Evolutionary conservation across 75 land plant species (phyloP).

Genomic region (Selaginella moellendorffii): DNA sequence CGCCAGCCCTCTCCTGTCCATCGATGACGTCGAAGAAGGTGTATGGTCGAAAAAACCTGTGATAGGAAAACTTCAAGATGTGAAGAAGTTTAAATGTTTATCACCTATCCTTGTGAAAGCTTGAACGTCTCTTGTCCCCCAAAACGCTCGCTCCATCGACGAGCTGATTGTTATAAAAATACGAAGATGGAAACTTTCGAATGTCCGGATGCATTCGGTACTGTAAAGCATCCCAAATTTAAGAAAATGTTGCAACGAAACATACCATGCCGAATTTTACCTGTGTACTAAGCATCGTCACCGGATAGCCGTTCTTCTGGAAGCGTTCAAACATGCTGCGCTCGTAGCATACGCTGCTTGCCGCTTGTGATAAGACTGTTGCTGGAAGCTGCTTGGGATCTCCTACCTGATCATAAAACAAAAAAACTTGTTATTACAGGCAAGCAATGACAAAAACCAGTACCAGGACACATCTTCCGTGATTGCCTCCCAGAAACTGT

Average conservation of each 20-base stretch:
- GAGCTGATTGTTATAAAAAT: constrained; percentile 75
- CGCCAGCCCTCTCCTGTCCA: constrained; percentile 48
- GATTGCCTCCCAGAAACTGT: constrained; percentile 61
- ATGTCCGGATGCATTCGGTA: constrained; percentile 99
- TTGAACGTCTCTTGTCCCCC: constrained; percentile 28
- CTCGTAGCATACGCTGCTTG: constrained; percentile 58
- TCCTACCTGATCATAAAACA: too few species aligned
- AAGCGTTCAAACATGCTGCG: constrained; percentile 97
- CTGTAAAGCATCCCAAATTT: constrained; percentile 26
- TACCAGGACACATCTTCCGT: constrained; percentile 86
- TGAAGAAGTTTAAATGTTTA: neutral
- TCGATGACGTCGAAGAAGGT: constrained; percentile 72
- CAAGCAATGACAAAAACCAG: constrained; percentile 1
- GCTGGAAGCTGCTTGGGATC: constrained; percentile 99
- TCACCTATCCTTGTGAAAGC: constrained; percentile 50
- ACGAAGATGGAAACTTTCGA: constrained; percentile 63
- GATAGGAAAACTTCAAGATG: neutral
- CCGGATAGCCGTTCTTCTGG: constrained; percentile 74
- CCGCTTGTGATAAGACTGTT: constrained; percentile 73
- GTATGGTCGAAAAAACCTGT: constrained; percentile 59
- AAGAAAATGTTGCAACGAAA: constrained; percentile 4
- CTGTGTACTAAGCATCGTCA: constrained; percentile 73
- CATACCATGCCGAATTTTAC: constrained; percentile 21
- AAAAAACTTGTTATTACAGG: neutral
- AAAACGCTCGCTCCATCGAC: constrained; percentile 41